Conservation (phyloP, 2,329 filamentous ascomycete species). For the Exophiala dermatitidis region DNA sequence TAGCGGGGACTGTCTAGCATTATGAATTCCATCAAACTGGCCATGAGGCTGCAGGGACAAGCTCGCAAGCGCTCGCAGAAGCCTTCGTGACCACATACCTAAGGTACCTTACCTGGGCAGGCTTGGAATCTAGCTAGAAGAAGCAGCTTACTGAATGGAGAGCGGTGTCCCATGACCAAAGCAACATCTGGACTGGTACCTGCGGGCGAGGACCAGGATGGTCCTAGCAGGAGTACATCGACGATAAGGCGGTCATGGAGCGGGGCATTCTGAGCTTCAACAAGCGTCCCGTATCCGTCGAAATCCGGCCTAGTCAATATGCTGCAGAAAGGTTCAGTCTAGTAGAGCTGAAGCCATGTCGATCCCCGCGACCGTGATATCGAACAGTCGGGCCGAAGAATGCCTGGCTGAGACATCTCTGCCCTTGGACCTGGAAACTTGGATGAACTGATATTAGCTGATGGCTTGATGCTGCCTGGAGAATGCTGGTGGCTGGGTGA, state of each 20-base stretch:
- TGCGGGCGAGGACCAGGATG: not conserved
- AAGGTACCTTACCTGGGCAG: not conserved
- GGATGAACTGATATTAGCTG: too few species aligned
- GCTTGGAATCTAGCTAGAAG: constrained; percentile 4
- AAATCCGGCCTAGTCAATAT: too few species aligned
- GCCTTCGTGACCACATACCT: constrained; percentile 6
- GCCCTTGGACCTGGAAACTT: too few species aligned
- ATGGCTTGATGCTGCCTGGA: too few species aligned
- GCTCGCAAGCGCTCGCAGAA: constrained; percentile 8
- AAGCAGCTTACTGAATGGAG: constrained; percentile 18
- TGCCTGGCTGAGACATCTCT: too few species aligned
- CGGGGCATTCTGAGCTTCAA: constrained; percentile 3
- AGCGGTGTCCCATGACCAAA: constrained; percentile 20
- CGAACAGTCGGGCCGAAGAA: not conserved
- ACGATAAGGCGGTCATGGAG: constrained; percentile 4
- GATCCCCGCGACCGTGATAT: not conserved
- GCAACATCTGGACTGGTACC: not conserved
- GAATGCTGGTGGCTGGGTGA: too few species aligned
- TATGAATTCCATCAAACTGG: constrained; percentile 12
- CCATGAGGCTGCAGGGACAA: constrained; percentile 14
- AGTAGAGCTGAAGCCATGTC: too few species aligned
- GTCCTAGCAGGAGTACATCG: too few species aligned
- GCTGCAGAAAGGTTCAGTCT: too few species aligned
- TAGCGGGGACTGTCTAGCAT: constrained; percentile 17
- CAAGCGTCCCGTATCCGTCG: not conserved